These are phyloP conservation scores for Leccinum laetum DNA, from an alignment of 1,284 basidiomycete genomes.

Conservation along the genomic window DNA sequence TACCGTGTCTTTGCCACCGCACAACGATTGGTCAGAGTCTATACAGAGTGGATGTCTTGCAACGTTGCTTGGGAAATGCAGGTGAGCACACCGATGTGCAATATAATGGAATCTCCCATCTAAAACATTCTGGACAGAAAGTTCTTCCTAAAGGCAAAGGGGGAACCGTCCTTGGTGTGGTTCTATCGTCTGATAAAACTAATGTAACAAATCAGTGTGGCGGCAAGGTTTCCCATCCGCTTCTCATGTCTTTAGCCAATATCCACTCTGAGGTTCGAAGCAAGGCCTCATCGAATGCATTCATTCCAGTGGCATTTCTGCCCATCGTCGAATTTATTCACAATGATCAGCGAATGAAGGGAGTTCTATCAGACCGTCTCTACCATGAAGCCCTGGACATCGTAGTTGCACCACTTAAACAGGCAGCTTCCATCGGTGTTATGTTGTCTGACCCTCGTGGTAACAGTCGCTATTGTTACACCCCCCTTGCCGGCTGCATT, in stretches of 20 bases:
- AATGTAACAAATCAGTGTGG: constrained; percentile 33
- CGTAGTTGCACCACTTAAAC: not conserved
- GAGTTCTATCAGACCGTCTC: not conserved
- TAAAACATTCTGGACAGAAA: not conserved
- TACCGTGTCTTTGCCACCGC: not conserved
- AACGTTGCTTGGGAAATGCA: constrained; percentile 5
- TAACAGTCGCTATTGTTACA: not conserved
- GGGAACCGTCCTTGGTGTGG: constrained; percentile 9
- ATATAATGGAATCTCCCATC: no score
- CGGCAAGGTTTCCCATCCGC: not conserved
- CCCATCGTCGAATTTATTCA: constrained; percentile 31
- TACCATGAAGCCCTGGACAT: not conserved
- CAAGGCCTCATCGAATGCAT: constrained; percentile 30
- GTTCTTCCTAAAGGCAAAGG: not conserved
- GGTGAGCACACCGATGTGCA: not conserved
- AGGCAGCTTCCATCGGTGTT: not conserved
- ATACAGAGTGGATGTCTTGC: not conserved
- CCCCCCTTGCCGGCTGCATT: not conserved
- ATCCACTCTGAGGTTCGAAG: constrained; percentile 27
- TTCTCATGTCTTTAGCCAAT: constrained; percentile 26
- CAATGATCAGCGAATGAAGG: not conserved
- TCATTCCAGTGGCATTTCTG: constrained; percentile 29
- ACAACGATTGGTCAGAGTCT: not conserved
- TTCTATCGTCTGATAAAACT: constrained; percentile 35
- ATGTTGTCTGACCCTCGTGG: not conserved